A percentile compares a stretch with the other conserved stretches of the same genome.
Evolutionary conservation across 1,139 yeast species (phyloP).

Genomic region (Debaryomycetaceae sp.): DNA sequence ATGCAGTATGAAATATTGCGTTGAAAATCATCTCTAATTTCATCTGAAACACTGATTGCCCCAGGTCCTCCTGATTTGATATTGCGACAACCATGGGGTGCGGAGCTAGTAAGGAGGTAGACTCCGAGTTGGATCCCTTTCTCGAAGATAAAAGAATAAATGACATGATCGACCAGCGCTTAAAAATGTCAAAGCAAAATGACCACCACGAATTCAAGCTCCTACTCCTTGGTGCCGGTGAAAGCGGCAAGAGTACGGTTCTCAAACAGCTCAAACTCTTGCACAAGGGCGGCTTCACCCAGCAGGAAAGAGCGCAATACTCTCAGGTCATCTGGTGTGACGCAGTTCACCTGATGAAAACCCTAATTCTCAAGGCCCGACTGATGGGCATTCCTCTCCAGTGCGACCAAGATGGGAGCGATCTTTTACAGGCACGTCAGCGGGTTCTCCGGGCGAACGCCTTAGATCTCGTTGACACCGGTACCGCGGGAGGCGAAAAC

Average conservation of each 20-base stretch:
- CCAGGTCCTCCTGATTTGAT: too few species aligned
- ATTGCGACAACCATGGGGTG: conserved; percentile 45
- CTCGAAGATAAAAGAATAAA: conserved; percentile 41
- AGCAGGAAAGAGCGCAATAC: conserved; percentile 71
- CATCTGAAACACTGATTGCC: not conserved
- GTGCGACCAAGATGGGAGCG: conserved; percentile 44
- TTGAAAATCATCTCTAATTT: not conserved
- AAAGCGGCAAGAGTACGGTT: conserved; percentile 94
- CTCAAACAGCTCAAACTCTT: conserved; percentile 79
- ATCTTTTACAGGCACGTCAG: conserved; percentile 36
- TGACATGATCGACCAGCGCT: conserved; percentile 58
- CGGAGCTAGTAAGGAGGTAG: conserved; percentile 41
- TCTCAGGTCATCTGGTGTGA: conserved; percentile 93
- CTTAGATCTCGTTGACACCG: conserved; percentile 50
- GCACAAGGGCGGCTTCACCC: conserved; percentile 79
- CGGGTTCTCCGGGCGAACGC: conserved; percentile 47
- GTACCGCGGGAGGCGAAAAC: conserved; percentile 57
- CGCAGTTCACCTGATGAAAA: conserved; percentile 80
- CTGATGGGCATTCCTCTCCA: conserved; percentile 47
- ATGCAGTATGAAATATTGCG: too few species aligned
- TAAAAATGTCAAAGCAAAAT: conserved; percentile 42
- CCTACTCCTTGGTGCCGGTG: conserved; percentile 84
- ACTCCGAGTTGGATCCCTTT: conserved; percentile 39
- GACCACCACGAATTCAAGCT: conserved; percentile 47
- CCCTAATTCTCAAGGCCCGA: conserved; percentile 63